Evolutionary conservation across 345 rosid species (phyloP), one percentile per base, ranked within the genome.

Genomic region (Xanthoceras sorbifolium): DNA sequence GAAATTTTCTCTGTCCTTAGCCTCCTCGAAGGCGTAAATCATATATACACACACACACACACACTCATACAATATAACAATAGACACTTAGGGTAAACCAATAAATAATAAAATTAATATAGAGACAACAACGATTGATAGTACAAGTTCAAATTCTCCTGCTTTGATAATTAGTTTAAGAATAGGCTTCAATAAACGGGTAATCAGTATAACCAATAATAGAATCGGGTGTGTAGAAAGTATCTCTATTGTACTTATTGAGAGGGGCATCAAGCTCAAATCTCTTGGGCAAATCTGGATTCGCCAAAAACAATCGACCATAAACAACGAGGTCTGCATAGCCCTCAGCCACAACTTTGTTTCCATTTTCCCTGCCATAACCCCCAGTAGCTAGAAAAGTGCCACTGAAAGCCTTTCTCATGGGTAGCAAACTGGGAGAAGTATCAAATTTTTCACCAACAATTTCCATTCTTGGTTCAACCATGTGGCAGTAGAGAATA

Each of bases 231-330:
- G 9, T 38, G 65, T 88, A 91, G 82, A 89, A 89, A 10, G 90
- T 93, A 1, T 77, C 25, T 29, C 90, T 79, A 42, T 88, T 67
- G 48, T 89, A 91, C 72, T 84, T 76, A 83, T 90, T 90, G 57
- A 91, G 82, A 22, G 86, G 80, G 14, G 96, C 92, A 82, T 84
- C 77, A 22, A 89, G 69, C 79, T 84, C 83, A 29, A 89, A 93
- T 82, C 97, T 86, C 79, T 76, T 85, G 0, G 96, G 94, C 67
- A 93, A 67, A 79, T 91, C 97, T 0, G 97, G 97, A 77, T 93
- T 91, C 0, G 97, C 92, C 57, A 92, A 63, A 76, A 91, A 92
- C 62, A 69, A 75, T 2, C 91, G 88, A 44, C 95, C 96, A 15
- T 79, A 93, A 20, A 85, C 93, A 52, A 91, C 87, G 2, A 93